These are phyloP conservation scores for Ceratocystis ficicola DNA, from an alignment of 2,329 filamentous ascomycete species.

Conservation along the genomic window DNA sequence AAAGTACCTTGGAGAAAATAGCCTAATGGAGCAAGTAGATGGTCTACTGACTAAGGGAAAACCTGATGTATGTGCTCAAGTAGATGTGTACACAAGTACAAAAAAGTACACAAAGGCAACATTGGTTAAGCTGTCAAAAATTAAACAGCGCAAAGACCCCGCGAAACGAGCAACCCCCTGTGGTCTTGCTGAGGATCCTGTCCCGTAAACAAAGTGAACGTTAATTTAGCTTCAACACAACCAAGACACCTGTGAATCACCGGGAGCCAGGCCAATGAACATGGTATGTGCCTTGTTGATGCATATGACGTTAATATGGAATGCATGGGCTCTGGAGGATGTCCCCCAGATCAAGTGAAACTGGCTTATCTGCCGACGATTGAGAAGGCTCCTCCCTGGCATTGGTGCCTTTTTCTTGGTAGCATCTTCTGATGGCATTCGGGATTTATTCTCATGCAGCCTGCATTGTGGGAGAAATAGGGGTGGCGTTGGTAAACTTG, in stretches of 20 bases:
- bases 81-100: not conserved
- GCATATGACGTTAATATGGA: constrained; percentile 1
- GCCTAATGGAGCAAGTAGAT: not conserved
- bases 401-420: not conserved
- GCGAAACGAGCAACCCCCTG: constrained; percentile 3
- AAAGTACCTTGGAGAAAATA: too few species aligned
- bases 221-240: constrained; percentile 5
- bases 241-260: constrained; percentile 9
- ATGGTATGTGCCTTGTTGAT: constrained; percentile 1
- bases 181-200: not conserved
- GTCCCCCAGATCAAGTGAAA: not conserved
- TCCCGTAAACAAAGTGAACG: not conserved
- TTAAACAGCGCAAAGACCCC: constrained; percentile 2
- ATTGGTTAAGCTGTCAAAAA: not conserved
- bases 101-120: not conserved
- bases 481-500: too few species aligned
- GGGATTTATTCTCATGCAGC: too few species aligned
- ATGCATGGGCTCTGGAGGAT: constrained; percentile 2
- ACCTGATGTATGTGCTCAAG: not conserved
- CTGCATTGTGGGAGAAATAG: too few species aligned
- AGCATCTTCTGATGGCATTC: not conserved
- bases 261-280: not conserved
- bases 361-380: not conserved
- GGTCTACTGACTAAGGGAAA: not conserved
- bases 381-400: not conserved